These are phyloP conservation scores for Cyberlindnera meyerae DNA, from an alignment of 805 yeast genomes.

Conservation along the genomic window DNA sequence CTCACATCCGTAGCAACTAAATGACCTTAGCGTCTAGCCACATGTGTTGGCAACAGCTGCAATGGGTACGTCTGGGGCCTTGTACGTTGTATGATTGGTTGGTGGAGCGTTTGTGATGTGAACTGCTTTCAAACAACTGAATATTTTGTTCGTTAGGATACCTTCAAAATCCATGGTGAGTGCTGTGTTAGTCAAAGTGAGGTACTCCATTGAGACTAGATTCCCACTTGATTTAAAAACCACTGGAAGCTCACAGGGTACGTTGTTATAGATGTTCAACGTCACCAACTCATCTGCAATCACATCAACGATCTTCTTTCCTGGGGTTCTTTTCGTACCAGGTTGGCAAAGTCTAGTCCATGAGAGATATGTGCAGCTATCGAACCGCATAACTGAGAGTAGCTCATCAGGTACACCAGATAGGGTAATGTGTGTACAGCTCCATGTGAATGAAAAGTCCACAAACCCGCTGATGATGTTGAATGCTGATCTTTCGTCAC, in stretches of 20 bases:
- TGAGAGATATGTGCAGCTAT: not conserved
- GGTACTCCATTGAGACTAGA: no score
- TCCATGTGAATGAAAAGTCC: constrained; percentile 2
- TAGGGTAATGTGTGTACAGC: constrained; percentile 2
- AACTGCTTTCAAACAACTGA: no score
- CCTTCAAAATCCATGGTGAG: no score
- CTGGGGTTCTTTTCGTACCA: not conserved
- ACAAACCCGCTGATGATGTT: constrained; percentile 3
- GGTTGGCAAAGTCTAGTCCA: constrained; percentile 7
- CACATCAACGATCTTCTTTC: not conserved
- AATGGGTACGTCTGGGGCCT: constrained; percentile 3
- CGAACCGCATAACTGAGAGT: not conserved
- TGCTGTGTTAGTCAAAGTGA: no score
- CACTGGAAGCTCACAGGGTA: no score
- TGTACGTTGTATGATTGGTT: no score
- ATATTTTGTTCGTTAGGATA: no score
- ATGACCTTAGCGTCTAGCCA: not conserved
- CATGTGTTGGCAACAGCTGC: constrained; percentile 1
- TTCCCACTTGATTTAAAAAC: no score
- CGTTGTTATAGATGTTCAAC: no score
- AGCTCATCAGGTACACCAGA: constrained; percentile 8
- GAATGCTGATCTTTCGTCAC: constrained; percentile 2
- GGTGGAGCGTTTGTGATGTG: no score
- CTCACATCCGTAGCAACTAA: constrained; percentile 4
- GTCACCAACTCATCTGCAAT: no score